Evolutionary conservation across 495 filamentous ascomycete species (phyloP).

Genomic region (Penicillium robsamsonii): DNA sequence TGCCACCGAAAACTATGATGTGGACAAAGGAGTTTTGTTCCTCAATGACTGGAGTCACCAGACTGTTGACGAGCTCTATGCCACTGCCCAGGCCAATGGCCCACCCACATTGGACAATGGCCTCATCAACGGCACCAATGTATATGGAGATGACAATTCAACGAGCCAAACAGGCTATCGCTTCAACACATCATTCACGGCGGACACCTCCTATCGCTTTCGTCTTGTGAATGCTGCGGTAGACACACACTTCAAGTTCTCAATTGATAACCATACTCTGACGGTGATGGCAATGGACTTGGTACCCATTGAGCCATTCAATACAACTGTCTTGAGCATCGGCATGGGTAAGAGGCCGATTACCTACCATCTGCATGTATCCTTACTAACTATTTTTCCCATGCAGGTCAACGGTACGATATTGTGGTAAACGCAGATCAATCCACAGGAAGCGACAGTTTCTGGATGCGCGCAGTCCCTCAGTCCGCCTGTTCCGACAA

Average conservation of each 20-base stretch:
- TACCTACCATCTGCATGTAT: no score
- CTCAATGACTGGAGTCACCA: slow-evolving; percentile 59
- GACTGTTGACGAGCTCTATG: slow-evolving; percentile 42
- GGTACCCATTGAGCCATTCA: slow-evolving; percentile 41
- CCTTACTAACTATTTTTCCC: not conserved
- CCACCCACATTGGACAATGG: slow-evolving; percentile 41
- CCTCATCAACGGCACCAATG: slow-evolving; percentile 55
- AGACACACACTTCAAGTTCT: slow-evolving; percentile 49
- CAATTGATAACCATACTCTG: slow-evolving; percentile 49
- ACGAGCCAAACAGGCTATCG: slow-evolving; percentile 34
- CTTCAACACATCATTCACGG: slow-evolving; percentile 33
- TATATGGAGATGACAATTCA: slow-evolving; percentile 25
- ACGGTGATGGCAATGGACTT: slow-evolving; percentile 49
- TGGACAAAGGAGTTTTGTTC: slow-evolving; percentile 58
- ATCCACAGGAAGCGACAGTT: slow-evolving; percentile 37
- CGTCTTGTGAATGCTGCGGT: slow-evolving; percentile 48
- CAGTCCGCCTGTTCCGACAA: slow-evolving; percentile 24
- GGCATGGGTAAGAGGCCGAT: slow-evolving; percentile 44
- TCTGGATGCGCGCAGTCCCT: slow-evolving; percentile 56
- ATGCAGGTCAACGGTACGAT: slow-evolving; percentile 42
- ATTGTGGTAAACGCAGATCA: slow-evolving; percentile 62
- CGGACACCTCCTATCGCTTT: slow-evolving; percentile 45
- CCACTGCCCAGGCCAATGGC: slow-evolving; percentile 50
- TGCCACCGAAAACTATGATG: slow-evolving; percentile 63
- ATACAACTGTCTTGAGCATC: slow-evolving; percentile 31